Conservation (phyloP, 1,284 basidiomycete genomes). For the Papiliotrema fonsecae region DNA sequence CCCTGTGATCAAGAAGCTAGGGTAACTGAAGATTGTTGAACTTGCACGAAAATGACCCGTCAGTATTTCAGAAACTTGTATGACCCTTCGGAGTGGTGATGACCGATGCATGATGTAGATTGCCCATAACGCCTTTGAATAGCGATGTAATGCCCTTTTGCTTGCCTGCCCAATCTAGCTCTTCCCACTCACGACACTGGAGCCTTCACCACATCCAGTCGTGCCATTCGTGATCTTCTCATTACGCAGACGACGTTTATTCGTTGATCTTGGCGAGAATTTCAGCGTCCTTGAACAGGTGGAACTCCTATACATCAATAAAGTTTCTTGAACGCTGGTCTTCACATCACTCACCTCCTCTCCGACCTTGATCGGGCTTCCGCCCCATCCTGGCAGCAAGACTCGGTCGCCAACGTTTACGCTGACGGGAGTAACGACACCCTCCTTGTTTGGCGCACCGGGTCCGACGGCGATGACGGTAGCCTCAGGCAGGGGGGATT, state of each 20-base stretch:
- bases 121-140: too few relatives aligned
- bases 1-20: too few relatives aligned
- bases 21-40: too few relatives aligned
- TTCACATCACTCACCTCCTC: slow-evolving; percentile 84
- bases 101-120: background rate
- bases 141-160: too few relatives aligned
- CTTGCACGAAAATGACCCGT: too few relatives aligned
- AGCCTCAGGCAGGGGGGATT: slow-evolving; percentile 83
- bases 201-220: too few relatives aligned
- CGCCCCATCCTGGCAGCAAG: slow-evolving; percentile 91
- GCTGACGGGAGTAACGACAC: slow-evolving; percentile 66
- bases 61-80: too few relatives aligned
- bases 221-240: too few relatives aligned
- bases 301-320: slow-evolving; percentile 93
- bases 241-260: too few relatives aligned
- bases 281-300: slow-evolving; percentile 89
- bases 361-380: slow-evolving; percentile 91
- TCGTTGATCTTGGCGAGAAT: slow-evolving; percentile 96
- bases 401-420: slow-evolving; percentile 91
- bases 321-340: too few relatives aligned
- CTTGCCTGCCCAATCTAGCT: too few relatives aligned
- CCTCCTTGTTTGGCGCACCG: slow-evolving; percentile 82
- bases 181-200: too few relatives aligned
- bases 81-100: background rate
- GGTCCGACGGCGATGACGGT: slow-evolving; percentile 95